Evolutionary conservation across 1,139 yeast genomes (phyloP), one percentile per base, ranked within the genome.

Genomic region (Saccharomyces pastorianus): DNA sequence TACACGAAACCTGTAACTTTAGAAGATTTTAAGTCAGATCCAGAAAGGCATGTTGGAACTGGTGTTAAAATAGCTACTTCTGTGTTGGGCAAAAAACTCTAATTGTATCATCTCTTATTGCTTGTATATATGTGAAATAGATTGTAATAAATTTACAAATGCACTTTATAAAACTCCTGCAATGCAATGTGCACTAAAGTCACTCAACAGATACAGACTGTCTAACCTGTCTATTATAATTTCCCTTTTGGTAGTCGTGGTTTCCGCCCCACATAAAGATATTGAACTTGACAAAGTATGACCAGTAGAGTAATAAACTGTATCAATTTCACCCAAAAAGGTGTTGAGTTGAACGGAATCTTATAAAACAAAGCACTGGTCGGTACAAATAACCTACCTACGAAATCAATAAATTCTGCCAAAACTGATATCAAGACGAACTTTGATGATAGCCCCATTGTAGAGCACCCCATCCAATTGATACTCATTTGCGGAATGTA

Each of bases 41-140:
- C 76, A 49, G 86, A 84, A 53, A 76, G 95, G 62, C 74, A 76
- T 53, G 80, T 86, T 46, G 74, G 83, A 53, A 67, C 71, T 49
- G 81, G 83, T 26, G 88, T 86, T 48, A 80, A 81, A 61, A 61
- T 85, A 58, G 91, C 88, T 25, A 78, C 91, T 41, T 80, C 78
- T 58, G 60, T 84, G 46, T 64, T 88, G 51, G 89, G 93, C 1
- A 85, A 82, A 28, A 82, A 82, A 69, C 70, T 88, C 57, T 87
- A 73, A 23, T 14, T 14, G 13, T 47, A 6, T 31, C 20, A 32
- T 32, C 6, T 6, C n/a, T 14, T 49, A 38, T 49, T 11, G 44
- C 25, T 13, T 38, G 44, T 38, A 38, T 9, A 20, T 38, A 38
- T 38, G n/a, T 4, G 23, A 20, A 20, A 20, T 20, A 20, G 23